Conservation (phyloP, 805 yeast genomes). For the Wickerhamiella cacticola region DNA sequence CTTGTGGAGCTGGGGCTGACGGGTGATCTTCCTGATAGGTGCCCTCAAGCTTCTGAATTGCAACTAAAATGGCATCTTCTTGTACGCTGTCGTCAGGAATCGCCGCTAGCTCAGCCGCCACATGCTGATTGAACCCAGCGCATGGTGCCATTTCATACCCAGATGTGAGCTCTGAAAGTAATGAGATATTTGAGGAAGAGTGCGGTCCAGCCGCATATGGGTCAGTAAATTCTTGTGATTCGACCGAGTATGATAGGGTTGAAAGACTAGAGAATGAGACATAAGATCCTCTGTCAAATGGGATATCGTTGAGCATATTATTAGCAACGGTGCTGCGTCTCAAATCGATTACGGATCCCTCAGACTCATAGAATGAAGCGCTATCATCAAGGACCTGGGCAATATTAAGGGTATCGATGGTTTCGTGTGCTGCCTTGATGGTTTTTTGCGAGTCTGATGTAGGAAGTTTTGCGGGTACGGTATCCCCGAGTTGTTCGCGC, state of each 20-base stretch:
- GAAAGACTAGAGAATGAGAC: conserved; percentile 8
- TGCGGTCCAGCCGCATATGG: not conserved
- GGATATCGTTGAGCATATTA: conserved; percentile 2
- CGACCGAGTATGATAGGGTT: not conserved
- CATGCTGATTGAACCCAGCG: conserved; percentile 39
- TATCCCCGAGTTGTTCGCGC: conserved; percentile 1
- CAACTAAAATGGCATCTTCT: conserved; percentile 60
- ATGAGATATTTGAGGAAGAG: conserved; percentile 16
- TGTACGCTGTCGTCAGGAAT: conserved; percentile 63
- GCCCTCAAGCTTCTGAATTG: conserved; percentile 73
- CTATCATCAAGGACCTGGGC: conserved; percentile 9
- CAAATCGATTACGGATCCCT: not conserved
- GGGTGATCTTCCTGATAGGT: conserved; percentile 23
- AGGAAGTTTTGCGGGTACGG: not conserved
- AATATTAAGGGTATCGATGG: conserved; percentile 11
- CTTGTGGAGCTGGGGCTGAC: not conserved
- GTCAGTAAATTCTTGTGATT: not conserved
- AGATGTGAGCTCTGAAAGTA: conserved; percentile 22
- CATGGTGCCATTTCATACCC: conserved; percentile 25
- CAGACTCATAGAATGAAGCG: conserved; percentile 3
- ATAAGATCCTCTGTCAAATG: conserved; percentile 7
- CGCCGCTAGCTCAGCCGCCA: conserved; percentile 65
- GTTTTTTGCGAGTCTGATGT: conserved; percentile 5
- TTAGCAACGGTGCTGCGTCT: conserved; percentile 3
- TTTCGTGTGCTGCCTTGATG: conserved; percentile 5